Percentiles rank a stretch among this genome's conserved stretches.
Evolutionary conservation across 768 basidiomycete genomes (phyloP).

Genomic region (Trametes cingulata): DNA sequence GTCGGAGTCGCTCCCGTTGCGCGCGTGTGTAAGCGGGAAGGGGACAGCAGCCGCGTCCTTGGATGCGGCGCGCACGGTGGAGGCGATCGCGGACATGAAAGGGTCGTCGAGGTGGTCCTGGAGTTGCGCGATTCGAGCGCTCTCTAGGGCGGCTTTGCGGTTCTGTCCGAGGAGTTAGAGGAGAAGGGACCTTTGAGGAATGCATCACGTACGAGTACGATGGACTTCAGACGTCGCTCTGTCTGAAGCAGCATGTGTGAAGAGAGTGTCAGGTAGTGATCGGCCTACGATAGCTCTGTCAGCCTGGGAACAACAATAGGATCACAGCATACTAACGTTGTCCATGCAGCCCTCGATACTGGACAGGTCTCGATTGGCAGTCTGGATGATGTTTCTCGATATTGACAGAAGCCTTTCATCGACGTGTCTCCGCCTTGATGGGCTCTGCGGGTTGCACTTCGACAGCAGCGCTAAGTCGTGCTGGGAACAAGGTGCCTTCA

Average conservation of each 20-base stretch:
- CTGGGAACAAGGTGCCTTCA: neutral
- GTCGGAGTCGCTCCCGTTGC: constrained; percentile 17
- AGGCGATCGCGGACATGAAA: constrained; percentile 15
- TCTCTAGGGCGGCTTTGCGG: constrained; percentile 14
- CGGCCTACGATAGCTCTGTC: constrained; percentile 41
- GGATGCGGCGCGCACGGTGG: constrained; percentile 13
- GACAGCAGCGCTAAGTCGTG: neutral
- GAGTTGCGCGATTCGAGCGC: constrained; percentile 5
- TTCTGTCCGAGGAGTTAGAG: constrained; percentile 4
- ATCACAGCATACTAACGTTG: constrained; percentile 41
- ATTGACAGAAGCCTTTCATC: neutral
- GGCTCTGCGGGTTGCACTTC: neutral
- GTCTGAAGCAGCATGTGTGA: constrained; percentile 58
- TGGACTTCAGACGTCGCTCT: constrained; percentile 56
- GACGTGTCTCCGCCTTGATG: neutral
- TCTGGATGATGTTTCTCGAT: constrained; percentile 42
- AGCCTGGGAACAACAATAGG: neutral
- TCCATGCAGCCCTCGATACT: constrained; percentile 54
- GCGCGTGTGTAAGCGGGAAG: constrained; percentile 11
- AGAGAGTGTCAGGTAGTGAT: constrained; percentile 54
- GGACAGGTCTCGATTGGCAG: constrained; percentile 57
- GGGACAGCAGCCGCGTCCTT: neutral
- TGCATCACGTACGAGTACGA: constrained; percentile 47
- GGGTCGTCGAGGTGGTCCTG: constrained; percentile 13
- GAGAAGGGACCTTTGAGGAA: neutral